phyloP scores from a whole-genome alignment of 2,329 filamentous ascomycete species.

The Fusarium metavorans region DNA sequence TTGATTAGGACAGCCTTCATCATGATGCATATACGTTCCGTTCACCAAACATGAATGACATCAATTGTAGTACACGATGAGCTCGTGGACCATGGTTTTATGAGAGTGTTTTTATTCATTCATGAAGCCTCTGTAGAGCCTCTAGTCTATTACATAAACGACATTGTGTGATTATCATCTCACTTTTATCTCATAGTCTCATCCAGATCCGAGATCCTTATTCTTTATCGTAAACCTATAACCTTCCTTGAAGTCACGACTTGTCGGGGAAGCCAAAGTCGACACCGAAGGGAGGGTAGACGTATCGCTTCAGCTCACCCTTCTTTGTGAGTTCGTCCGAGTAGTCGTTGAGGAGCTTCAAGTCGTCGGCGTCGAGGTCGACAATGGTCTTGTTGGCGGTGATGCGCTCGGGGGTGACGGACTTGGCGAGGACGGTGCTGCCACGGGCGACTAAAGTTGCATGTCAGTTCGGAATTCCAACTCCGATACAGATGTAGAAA shows the following conservation, averaged over 20 bases:
- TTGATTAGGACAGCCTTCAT: neutral
- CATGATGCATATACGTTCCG: neutral
- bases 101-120: conserved; percentile 2
- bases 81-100: neutral
- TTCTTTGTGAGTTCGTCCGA: conserved; percentile 62
- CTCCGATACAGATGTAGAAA: conserved; percentile 10
- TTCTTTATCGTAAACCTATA: conserved; percentile 8
- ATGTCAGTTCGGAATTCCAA: conserved; percentile 16
- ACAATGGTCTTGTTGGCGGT: conserved; percentile 77
- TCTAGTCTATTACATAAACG: conserved; percentile 24
- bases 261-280: conserved; percentile 82
- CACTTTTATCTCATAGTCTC: conserved; percentile 21
- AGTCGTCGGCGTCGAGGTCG: conserved; percentile 72
- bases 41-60: neutral
- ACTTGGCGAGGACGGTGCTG: conserved; percentile 79
- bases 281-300: conserved; percentile 76
- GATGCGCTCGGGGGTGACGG: conserved; percentile 75
- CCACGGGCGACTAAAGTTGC: conserved; percentile 70
- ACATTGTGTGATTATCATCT: neutral
- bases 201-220: neutral
- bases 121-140: neutral
- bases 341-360: conserved; percentile 69
- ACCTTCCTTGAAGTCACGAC: conserved; percentile 45
- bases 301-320: conserved; percentile 69
- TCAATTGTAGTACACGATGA: no score